Percentiles rank a stretch among this genome's conserved stretches.
phyloP scores from a whole-genome alignment of 2,329 filamentous ascomycete species.

The Incumbomyces lentus region DNA sequence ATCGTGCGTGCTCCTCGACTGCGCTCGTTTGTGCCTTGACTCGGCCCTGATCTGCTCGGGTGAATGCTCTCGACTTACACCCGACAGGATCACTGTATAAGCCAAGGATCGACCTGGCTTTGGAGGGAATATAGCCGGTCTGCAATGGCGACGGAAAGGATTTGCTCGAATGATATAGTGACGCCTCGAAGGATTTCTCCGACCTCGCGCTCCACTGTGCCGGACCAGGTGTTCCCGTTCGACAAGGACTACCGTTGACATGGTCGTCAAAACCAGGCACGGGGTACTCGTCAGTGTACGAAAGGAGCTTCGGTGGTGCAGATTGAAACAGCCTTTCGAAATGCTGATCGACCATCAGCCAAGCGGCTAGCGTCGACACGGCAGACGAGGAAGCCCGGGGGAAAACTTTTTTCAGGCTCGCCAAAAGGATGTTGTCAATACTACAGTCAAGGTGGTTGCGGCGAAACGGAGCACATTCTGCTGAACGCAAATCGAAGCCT shows the following conservation, averaged over 20 bases:
- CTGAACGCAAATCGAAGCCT: constrained; percentile 12
- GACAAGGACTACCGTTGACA: background rate
- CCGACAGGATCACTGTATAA: constrained; percentile 7
- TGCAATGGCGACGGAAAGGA: background rate
- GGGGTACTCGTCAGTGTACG: background rate
- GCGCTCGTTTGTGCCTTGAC: background rate
- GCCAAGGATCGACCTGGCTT: constrained; percentile 15
- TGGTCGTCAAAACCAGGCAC: background rate
- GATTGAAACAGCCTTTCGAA: constrained; percentile 2
- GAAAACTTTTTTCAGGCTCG: constrained; percentile 13
- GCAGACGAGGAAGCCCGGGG: constrained; percentile 7
- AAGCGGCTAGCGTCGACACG: constrained; percentile 14
- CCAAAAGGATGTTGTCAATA: constrained; percentile 8
- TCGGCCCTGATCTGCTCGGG: background rate
- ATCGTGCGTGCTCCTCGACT: background rate
- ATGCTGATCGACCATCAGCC: constrained; percentile 17
- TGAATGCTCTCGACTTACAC: background rate
- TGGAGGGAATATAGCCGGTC: constrained; percentile 11
- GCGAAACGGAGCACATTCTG: constrained; percentile 4
- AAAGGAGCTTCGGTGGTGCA: background rate
- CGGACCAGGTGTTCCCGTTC: background rate
- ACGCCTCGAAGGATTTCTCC: too few relatives aligned
- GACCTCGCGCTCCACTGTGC: background rate
- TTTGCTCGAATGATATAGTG: too few relatives aligned
- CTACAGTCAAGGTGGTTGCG: constrained; percentile 2